A percentile compares a stretch with the other conserved stretches of the same genome.
These are phyloP conservation scores for Aurinia saxatilis DNA, from an alignment of 345 rosid species.

Conservation along the genomic window DNA sequence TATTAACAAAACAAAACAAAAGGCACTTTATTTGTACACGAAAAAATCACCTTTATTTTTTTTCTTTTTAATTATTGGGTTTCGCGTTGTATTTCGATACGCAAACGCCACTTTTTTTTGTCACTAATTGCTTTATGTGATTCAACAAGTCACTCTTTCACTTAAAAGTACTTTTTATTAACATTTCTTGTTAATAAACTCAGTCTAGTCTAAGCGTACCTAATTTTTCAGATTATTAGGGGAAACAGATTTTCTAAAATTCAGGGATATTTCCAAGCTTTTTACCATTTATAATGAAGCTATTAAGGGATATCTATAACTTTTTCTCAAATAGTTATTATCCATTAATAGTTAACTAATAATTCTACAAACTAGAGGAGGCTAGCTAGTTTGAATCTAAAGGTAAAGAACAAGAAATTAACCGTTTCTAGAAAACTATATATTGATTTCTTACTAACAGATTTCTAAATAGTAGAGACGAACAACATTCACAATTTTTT, in stretches of 20 bases:
- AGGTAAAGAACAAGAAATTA: too few species aligned
- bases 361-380: too few species aligned
- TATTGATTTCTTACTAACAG: too few species aligned
- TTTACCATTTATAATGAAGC: background rate
- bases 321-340: too few species aligned
- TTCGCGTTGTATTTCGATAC: conserved; percentile 3
- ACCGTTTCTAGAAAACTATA: too few species aligned
- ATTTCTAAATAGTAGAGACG: too few species aligned
- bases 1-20: background rate
- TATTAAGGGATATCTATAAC: too few species aligned
- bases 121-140: background rate
- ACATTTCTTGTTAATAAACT: background rate
- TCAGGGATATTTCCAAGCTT: background rate
- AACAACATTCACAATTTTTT: too few species aligned
- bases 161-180: conserved; percentile 3
- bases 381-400: too few species aligned
- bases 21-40: too few species aligned
- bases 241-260: background rate
- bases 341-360: too few species aligned
- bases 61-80: background rate
- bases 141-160: background rate
- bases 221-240: background rate
- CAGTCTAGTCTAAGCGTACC: background rate
- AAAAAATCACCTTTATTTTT: background rate
- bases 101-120: background rate